Base-by-base conservation (phyloP, 768 basidiomycete genomes). In the Kwoniella bestiolae region DNA sequence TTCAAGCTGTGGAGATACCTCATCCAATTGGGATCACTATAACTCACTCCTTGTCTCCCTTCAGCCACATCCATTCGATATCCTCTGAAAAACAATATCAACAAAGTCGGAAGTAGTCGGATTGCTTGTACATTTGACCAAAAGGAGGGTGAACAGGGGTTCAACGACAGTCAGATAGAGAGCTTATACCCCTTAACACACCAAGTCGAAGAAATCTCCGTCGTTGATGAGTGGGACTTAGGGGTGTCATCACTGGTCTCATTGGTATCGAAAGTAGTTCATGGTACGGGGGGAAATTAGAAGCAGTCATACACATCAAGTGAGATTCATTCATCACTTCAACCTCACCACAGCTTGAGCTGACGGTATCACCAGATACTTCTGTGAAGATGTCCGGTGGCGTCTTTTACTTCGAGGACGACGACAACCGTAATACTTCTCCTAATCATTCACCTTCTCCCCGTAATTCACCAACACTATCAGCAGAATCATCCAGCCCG, bases 391-490 rank as follows among this genome's bases (percentile, higher is more conserved):
- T 74, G 73, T 74, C 73, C 26, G 64, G 60, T 14, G 73, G 68
- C 2, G 57, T 76, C 58, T 76, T 76, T 61, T 66, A 64, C 63
- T 68, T 76, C 50, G 74, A 76, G 49, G 74, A 76, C 31, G 74
- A 76, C 28, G 57, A 66, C 16, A 72, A 73, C 6, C 49, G 61
- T 21, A 44, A 59, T 16, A 44, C 31, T 16, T 49, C 52, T 7
- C 46, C 68, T 3, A 44, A 67, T 7, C 63, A 59, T n/a, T 58
- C 67, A 4, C 57, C 68, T 14, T 73, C 74, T 3, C 73, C 71
- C 28, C 56, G 56, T 7, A 38, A 26, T 5, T 68, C 66, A 11
- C 65, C 66, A 9, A 56, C 45, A 23, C 23, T 62, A 38, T 38
- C 57, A 21, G 34, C 57, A 18, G 53, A 53, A 50, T 38, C 55